Base-by-base conservation (phyloP, 2,329 filamentous ascomycete genomes). In the Cordyceps cateniannulata region DNA sequence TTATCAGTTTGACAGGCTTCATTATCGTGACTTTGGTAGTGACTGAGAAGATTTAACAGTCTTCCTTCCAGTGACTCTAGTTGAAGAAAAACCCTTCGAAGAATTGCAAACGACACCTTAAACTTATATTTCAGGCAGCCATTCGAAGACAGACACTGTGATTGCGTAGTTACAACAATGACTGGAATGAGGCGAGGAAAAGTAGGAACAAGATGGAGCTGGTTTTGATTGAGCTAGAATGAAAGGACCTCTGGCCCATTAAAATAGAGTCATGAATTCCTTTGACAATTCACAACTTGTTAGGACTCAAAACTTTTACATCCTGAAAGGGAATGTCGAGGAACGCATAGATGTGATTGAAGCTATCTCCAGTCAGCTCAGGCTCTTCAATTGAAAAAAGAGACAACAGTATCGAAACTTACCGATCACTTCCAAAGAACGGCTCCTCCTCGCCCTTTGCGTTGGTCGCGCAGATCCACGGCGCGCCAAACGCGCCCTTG, bases 341-440 rank as follows among this genome's bases (percentile, higher is more conserved):
- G 69, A 84, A 88, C 62, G 82, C 76, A 74, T 87, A 92, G 66
- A 93, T 81, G 66, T 83, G 88, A 65, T 86, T 81, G 71, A 86
- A 90, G 61, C 87, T 85, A 50, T 51, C 29, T 22, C 16, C 2
- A 5, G 59, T 63, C 47, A 63, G 62, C n/a, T n/a, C 35, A 24
- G 9, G 16, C 12, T 14, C n/a, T 12, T 18, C 50, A 6, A n/a
- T n/a, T n/a, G n/a, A n/a, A n/a, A n/a, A n/a, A n/a, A n/a, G n/a
- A n/a, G n/a, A n/a, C n/a, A n/a, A n/a, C n/a, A 20, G 20, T 59
- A 24, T 16, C 9, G 35, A 56, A 20, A 62, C 69, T 80, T 60
- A 75, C 83, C 85, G 77, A 73, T 93, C 89, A 73, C 88, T 91
- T 3, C 89, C 89, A 72, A 93, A 93, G 70, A 92, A 91, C 0